Evolutionary conservation across 345 rosid genomes (phyloP).

Genomic region (Raphanus sativus): DNA sequence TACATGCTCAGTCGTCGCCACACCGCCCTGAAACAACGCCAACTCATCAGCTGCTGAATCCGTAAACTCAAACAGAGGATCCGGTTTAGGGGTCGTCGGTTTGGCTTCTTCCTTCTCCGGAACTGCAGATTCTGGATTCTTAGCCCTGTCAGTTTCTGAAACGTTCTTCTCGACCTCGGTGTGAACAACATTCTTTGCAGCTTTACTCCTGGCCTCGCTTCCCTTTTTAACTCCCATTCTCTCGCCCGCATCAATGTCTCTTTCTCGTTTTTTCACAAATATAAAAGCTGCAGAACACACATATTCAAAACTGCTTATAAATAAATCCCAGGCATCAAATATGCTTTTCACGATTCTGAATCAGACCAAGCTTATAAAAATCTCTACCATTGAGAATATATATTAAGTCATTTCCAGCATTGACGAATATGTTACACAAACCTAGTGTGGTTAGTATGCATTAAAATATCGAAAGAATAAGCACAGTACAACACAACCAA

Average conservation of each 20-base stretch:
- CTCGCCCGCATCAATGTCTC: slow-evolving; percentile 30
- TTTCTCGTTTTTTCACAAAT: slow-evolving; percentile 55
- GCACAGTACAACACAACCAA: no score
- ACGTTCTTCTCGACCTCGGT: slow-evolving; percentile 27
- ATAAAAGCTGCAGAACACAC: slow-evolving; percentile 55
- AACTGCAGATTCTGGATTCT: slow-evolving; percentile 27
- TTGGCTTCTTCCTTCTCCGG: slow-evolving; percentile 31
- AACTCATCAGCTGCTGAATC: slow-evolving; percentile 25
- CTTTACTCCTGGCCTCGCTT: slow-evolving; percentile 9
- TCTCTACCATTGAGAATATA: background rate
- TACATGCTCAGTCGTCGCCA: slow-evolving; percentile 27
- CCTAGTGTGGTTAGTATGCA: no score
- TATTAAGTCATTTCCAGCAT: background rate
- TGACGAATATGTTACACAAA: no score
- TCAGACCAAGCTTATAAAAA: background rate
- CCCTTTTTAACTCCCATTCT: slow-evolving; percentile 25
- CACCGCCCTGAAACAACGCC: slow-evolving; percentile 20
- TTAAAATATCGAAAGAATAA: no score
- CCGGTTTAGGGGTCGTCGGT: slow-evolving; percentile 8
- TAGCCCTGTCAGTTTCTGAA: slow-evolving; percentile 19
- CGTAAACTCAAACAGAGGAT: slow-evolving; percentile 28
- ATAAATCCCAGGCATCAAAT: background rate
- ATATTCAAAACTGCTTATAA: slow-evolving; percentile 16
- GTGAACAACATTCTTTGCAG: slow-evolving; percentile 28
- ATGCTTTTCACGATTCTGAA: background rate